Base-by-base conservation (phyloP, 192 early-diverging fungal species). In the Coemansia sp. region DNA sequence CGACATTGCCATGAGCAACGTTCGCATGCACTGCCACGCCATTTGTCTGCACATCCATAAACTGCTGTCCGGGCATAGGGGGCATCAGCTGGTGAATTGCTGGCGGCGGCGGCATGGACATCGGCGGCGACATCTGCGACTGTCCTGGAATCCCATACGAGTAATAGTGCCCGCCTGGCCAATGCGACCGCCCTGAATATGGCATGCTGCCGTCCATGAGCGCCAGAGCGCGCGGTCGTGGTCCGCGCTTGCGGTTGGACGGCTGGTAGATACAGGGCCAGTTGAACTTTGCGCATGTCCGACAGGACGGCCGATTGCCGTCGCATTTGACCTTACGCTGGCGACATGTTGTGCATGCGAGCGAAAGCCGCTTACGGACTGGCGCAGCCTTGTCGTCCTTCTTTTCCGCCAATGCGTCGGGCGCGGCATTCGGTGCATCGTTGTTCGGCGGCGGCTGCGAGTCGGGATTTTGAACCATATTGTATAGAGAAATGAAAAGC, bases 211-310 rank as follows among this genome's bases (percentile, higher is more conserved):
- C 76, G 22, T 81, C 78, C 64, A 81, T 74, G 62, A 75, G 57
- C 20, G 78, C 78, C 69, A 81, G 66, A 13, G 78, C 78, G 18
- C 78, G 56, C 13, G 78, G 78, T 2, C 93, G 87, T 26, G 93
- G 94, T 0, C 94, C 93, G 38, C 93, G 84, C 74, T 95, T 95
- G 73, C 94, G 92, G 67, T 88, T 90, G 57, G 85, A 87, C 8
- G 92, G 91, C 50, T 90, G 83, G 73, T 93, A 97, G 8, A 91
- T 83, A 69, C 94, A 97, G 23, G 79, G 73, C 47, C 57, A 63
- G 47, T 82, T 83, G 41, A 88, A 82, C 71, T 89, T 86, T 35
- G 79, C 57, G 70, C 94, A 97, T 62, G 91, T 93, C 6, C 80
- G 82, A 75, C 94, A 97, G 12, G 84, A 81, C 49, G 92, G 92